Evolutionary conservation across 768 basidiomycete species (phyloP).

Genomic region (Lyophyllum atratum): DNA sequence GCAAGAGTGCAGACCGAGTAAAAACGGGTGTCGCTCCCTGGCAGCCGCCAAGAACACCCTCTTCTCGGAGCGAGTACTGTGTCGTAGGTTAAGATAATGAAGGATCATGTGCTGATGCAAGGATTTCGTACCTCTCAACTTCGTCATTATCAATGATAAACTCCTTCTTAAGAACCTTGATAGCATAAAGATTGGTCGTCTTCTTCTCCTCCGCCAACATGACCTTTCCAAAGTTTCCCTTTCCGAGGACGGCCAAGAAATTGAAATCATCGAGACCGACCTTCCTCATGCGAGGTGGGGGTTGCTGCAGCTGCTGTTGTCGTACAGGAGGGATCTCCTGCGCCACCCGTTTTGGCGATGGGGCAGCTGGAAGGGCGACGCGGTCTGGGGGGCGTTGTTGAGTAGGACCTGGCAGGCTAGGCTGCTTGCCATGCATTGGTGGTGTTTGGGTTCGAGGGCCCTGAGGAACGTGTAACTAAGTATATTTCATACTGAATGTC

Average conservation of each 20-base stretch:
- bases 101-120: background rate
- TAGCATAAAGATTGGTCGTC: constrained; percentile 87
- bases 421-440: constrained; percentile 38
- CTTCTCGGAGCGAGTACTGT: constrained; percentile 97
- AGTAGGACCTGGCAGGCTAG: constrained; percentile 33
- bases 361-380: constrained; percentile 21
- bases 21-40: constrained; percentile 94
- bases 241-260: constrained; percentile 96
- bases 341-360: constrained; percentile 28
- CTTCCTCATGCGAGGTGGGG: constrained; percentile 61
- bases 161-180: constrained; percentile 99
- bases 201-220: constrained; percentile 99
- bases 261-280: constrained; percentile 99
- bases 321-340: constrained; percentile 37
- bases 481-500: background rate
- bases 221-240: constrained; percentile 99
- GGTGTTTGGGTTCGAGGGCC: constrained; percentile 20
- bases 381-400: constrained; percentile 29
- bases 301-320: constrained; percentile 33
- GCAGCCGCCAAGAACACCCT: constrained; percentile 98
- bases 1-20: constrained; percentile 95
- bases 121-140: constrained; percentile 80
- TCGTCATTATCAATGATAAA: constrained; percentile 99
- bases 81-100: constrained; percentile 13
- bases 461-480: background rate